Percentiles rank a stretch among this genome's conserved stretches.
Conservation (phyloP, 257 asterid species). For the Przewalskia tangutica region DNA sequence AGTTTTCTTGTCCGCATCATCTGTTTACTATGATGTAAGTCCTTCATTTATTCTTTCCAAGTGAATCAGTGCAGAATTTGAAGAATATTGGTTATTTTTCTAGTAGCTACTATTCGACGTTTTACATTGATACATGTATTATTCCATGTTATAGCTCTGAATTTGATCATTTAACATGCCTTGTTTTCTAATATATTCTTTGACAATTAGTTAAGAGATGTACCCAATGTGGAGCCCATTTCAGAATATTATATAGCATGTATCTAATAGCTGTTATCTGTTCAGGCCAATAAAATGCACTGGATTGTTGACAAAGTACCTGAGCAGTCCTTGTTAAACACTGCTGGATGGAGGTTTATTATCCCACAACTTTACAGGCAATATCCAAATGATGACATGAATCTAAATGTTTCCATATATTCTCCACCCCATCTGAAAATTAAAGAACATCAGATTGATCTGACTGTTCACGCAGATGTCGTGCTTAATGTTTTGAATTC, state of each 20-base stretch:
- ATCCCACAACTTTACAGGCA: conserved; percentile 72
- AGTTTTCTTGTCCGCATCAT: conserved; percentile 60
- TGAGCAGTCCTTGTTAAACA: conserved; percentile 64
- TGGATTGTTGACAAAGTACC: conserved; percentile 68
- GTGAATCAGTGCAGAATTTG: neutral
- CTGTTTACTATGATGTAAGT: conserved; percentile 69
- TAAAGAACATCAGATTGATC: conserved; percentile 34
- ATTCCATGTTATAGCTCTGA: neutral
- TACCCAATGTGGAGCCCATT: neutral
- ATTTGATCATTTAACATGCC: conserved; percentile 1
- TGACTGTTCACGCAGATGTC: conserved; percentile 43
- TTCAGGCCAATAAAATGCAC: conserved; percentile 67
- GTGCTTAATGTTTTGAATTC: conserved; percentile 55
- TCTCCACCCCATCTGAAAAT: conserved; percentile 51
- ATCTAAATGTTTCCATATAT: conserved; percentile 51
- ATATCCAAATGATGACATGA: conserved; percentile 70
- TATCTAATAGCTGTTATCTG: conserved; percentile 7
- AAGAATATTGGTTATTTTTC: neutral
- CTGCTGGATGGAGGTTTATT: conserved; percentile 78
- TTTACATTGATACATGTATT: neutral
- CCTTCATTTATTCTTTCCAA: conserved; percentile 5
- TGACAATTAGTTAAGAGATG: neutral
- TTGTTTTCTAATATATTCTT: neutral
- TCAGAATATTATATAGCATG: conserved; percentile 5
- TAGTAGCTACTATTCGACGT: neutral